Evolutionary conservation across 805 yeast species (phyloP).

Genomic region (Ogataea salicorniae): DNA sequence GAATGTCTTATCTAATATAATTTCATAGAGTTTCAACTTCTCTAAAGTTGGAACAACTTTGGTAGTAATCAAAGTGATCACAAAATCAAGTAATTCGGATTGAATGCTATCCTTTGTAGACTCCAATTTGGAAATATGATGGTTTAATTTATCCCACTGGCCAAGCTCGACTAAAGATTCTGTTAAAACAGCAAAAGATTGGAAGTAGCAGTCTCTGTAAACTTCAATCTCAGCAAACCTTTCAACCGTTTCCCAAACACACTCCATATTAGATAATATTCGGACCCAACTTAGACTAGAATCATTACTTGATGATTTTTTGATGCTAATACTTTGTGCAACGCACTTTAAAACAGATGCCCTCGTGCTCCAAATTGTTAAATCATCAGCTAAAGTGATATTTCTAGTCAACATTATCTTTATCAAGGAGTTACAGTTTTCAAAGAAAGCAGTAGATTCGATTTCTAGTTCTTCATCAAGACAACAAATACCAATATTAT

Average conservation of each 20-base stretch:
- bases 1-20: background rate
- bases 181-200: background rate
- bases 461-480: background rate
- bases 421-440: background rate
- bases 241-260: background rate
- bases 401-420: background rate
- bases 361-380: background rate
- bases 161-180: constrained; percentile 1
- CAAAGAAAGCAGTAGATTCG: background rate
- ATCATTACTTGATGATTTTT: background rate
- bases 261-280: background rate
- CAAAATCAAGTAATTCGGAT: background rate
- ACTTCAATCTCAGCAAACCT: background rate
- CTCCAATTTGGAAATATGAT: background rate
- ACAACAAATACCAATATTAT: constrained; percentile 1
- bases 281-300: background rate
- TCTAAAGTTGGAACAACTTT: background rate
- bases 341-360: background rate
- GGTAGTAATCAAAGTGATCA: background rate
- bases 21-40: background rate
- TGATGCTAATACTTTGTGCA: background rate
- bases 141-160: constrained; percentile 1
- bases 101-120: background rate
- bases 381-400: background rate
- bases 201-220: background rate